Base-by-base conservation (phyloP, 2,329 filamentous ascomycete genomes). In the Calonectria fujianensis region DNA sequence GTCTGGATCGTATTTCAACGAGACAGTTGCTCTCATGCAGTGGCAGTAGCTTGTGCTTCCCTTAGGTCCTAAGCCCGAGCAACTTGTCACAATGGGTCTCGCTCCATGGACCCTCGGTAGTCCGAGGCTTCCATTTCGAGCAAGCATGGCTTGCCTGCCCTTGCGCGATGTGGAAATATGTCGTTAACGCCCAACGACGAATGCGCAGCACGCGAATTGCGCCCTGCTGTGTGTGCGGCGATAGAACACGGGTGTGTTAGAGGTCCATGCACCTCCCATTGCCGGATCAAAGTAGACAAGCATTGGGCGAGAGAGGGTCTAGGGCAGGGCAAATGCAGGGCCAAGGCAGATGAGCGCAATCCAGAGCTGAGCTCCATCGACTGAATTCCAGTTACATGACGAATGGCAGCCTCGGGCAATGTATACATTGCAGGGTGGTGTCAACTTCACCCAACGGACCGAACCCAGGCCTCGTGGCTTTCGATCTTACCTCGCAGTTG, bases 221-320 rank as follows among this genome's bases (percentile, higher is more conserved):
- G 63, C 37, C 32, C 29, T 45, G 52, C n/a, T 32, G 51, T 63
- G 52, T 59, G 54, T 35, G 72, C 59, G 52, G 65, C 61, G 20
- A 32, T 31, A 18, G 39, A 51, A 69, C 72, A 74, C 72, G 72
- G 72, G 51, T 59, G 50, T 68, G 51, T 39, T 54, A 54, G 72
- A 74, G 72, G 67, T 50, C 72, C 59, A 74, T 74, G 72, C 72
- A 59, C 59, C 24, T 67, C 72, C 29, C 41, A 41, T 66, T 70
- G 16, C 67, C 51, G 61, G 51, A 70, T 74, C 51, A 41, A 70
- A 74, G 48, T 29, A 52, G 48, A 57, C 50, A 32, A 51, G 64
- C 41, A 72, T 41, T 61, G 70, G 65, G 65, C 45, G 54, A 39
- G 39, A 54, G 57, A 54, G 51, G 41, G 48, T 54, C 61, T 39